Evolutionary conservation across 208 protist species (phyloP).

Genomic region (Leishmania braziliensis): DNA sequence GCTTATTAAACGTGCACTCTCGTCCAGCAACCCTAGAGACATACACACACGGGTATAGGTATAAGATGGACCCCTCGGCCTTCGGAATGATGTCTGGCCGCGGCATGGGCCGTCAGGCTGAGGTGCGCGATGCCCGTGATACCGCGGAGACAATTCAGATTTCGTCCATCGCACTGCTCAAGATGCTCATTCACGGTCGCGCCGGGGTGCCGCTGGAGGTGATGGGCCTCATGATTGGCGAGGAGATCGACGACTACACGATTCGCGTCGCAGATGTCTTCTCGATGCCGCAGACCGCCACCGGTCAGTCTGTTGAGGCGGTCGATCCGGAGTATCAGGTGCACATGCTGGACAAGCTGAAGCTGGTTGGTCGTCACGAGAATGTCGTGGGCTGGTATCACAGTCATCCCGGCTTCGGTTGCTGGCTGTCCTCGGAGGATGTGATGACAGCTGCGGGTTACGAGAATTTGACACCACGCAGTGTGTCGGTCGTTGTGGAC

Average conservation of each 20-base stretch:
- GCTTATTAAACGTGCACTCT: neutral
- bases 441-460: slow-evolving; percentile 98
- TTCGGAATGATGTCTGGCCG: slow-evolving; percentile 28
- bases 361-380: slow-evolving; percentile 98
- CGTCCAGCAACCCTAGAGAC: neutral
- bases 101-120: slow-evolving; percentile 25
- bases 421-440: slow-evolving; percentile 99
- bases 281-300: slow-evolving; percentile 99
- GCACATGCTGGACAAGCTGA: slow-evolving; percentile 99
- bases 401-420: slow-evolving; percentile 99
- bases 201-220: slow-evolving; percentile 99
- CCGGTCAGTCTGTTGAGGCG: slow-evolving; percentile 98
- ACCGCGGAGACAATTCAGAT: slow-evolving; percentile 99
- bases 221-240: slow-evolving; percentile 99
- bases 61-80: slow-evolving; percentile 21
- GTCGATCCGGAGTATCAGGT: slow-evolving; percentile 99
- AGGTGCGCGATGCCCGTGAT: slow-evolving; percentile 88
- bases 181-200: slow-evolving; percentile 99
- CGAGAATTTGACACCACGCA: slow-evolving; percentile 97
- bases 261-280: slow-evolving; percentile 99
- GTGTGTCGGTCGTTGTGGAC: slow-evolving; percentile 99
- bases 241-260: slow-evolving; percentile 99
- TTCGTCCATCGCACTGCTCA: slow-evolving; percentile 99
- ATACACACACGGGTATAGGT: neutral
- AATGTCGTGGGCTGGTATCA: slow-evolving; percentile 99